Percentiles rank a stretch among this genome's conserved stretches.
Conservation (phyloP, 257 asterid genomes). For the Coffea eugenioides region DNA sequence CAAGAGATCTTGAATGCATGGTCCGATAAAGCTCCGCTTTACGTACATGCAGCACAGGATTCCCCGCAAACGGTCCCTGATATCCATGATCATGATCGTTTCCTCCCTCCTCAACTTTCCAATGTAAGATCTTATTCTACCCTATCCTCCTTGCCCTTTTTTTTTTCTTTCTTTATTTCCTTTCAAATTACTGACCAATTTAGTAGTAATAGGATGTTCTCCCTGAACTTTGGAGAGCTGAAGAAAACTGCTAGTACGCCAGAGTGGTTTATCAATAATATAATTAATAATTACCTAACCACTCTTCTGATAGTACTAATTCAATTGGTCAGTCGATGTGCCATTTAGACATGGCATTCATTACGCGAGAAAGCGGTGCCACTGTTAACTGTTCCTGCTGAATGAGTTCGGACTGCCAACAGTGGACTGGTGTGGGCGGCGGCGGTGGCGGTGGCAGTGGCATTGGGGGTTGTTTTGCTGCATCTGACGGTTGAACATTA, state of each 20-base stretch:
- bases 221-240: background rate
- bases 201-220: background rate
- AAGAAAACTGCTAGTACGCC: background rate
- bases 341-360: too few species aligned
- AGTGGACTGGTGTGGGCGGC: background rate
- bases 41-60: constrained; percentile 38
- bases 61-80: constrained; percentile 70
- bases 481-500: background rate
- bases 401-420: background rate
- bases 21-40: constrained; percentile 79
- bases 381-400: background rate
- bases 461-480: too few species aligned
- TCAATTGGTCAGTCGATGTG: background rate
- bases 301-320: background rate
- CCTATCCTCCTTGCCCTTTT: too few species aligned
- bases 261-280: background rate
- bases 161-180: too few species aligned
- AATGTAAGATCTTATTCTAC: constrained; percentile 34
- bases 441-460: background rate
- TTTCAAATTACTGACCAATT: too few species aligned
- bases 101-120: constrained; percentile 27
- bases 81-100: constrained; percentile 39
- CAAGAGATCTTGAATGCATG: constrained; percentile 80
- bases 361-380: background rate
- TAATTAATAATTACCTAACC: too few species aligned